A percentile compares a stretch with the other conserved stretches of the same genome.
Evolutionary conservation across 2,329 filamentous ascomycete species (phyloP).

Genomic region (Parastagonospora nodorum): DNA sequence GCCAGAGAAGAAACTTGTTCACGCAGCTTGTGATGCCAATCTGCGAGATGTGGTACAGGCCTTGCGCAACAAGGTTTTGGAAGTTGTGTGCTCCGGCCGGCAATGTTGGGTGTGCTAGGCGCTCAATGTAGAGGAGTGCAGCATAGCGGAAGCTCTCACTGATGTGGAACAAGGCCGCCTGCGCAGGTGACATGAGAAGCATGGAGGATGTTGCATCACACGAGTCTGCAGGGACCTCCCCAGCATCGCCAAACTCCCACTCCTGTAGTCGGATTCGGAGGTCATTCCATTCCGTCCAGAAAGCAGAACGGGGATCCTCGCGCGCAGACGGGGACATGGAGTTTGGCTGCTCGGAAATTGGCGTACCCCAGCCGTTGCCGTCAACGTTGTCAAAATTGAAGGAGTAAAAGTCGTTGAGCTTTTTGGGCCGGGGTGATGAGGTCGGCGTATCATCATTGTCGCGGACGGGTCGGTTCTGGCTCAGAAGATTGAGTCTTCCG

Average conservation of each 20-base stretch:
- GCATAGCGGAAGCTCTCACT: slow-evolving; percentile 91
- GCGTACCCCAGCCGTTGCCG: slow-evolving; percentile 69
- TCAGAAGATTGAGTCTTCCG: slow-evolving; percentile 81
- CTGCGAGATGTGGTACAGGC: slow-evolving; percentile 80
- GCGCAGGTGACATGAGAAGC: slow-evolving; percentile 52
- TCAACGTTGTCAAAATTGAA: slow-evolving; percentile 65
- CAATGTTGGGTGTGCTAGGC: slow-evolving; percentile 76
- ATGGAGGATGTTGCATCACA: slow-evolving; percentile 31
- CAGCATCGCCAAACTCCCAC: slow-evolving; percentile 68
- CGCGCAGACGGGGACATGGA: slow-evolving; percentile 48
- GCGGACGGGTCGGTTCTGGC: slow-evolving; percentile 64
- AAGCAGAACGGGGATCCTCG: slow-evolving; percentile 63
- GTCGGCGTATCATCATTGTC: slow-evolving; percentile 41
- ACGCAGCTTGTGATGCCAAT: slow-evolving; percentile 73
- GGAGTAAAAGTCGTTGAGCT: slow-evolving; percentile 57
- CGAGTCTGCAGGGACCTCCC: slow-evolving; percentile 30
- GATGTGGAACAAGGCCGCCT: slow-evolving; percentile 78
- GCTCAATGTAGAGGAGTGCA: slow-evolving; percentile 86
- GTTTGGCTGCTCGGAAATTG: slow-evolving; percentile 52
- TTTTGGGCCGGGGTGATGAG: slow-evolving; percentile 40
- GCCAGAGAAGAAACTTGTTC: slow-evolving; percentile 92
- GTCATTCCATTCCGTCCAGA: slow-evolving; percentile 87
- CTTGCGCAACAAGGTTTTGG: slow-evolving; percentile 80
- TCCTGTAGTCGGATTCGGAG: slow-evolving; percentile 75
- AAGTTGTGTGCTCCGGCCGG: slow-evolving; percentile 77